Evolutionary conservation across 75 land plant genomes (phyloP).

Genomic region (Cryptomeria japonica): DNA sequence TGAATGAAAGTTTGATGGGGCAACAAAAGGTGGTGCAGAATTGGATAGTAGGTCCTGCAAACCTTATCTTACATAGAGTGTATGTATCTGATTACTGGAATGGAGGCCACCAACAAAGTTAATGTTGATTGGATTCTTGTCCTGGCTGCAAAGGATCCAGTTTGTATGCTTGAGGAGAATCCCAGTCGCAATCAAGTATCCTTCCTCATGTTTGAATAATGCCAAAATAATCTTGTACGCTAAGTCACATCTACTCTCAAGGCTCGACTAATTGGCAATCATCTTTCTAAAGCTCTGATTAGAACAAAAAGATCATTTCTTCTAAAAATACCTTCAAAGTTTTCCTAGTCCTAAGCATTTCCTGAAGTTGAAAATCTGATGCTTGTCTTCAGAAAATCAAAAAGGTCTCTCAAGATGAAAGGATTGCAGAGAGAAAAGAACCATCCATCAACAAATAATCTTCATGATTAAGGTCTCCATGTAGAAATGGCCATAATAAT

Average conservation of each 20-base stretch:
- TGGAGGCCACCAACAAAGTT: constrained; percentile 3
- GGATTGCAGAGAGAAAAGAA: not conserved
- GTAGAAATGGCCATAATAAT: constrained; percentile 49
- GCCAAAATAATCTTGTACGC: constrained; percentile 5
- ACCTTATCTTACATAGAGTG: not conserved
- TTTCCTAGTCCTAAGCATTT: not conserved
- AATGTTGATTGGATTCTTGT: not conserved
- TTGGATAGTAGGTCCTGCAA: not conserved
- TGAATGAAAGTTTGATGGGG: not conserved
- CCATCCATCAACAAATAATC: not conserved
- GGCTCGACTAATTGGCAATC: not conserved
- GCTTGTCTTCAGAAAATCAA: not conserved
- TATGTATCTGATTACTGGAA: not conserved
- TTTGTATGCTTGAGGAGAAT: not conserved
- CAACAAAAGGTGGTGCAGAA: not conserved
- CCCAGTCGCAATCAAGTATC: not conserved
- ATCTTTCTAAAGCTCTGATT: not conserved
- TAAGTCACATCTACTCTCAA: not conserved
- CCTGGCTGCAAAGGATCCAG: constrained; percentile 11
- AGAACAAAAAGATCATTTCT: not conserved
- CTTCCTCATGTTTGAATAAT: constrained; percentile 1
- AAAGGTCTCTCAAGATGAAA: not conserved
- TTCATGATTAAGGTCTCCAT: constrained; percentile 55
- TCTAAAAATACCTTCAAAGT: constrained; percentile 6
- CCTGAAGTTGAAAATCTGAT: not conserved